A percentile compares a stretch with the other conserved stretches of the same genome.
Conservation (phyloP, 768 basidiomycete species). For the Fomitopsis pulvina region DNA sequence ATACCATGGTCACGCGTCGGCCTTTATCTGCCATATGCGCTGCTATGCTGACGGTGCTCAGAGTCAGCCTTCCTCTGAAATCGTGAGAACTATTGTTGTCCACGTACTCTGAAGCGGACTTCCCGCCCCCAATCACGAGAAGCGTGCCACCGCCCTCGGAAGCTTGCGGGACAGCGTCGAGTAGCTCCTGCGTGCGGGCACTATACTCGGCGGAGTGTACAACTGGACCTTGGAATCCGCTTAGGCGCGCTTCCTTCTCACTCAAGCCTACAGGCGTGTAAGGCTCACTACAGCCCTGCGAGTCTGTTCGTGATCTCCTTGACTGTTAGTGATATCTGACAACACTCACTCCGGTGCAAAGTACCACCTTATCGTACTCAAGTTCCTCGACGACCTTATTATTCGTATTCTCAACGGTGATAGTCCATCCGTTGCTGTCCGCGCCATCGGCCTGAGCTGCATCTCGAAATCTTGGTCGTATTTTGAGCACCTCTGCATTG, state of each 20-base stretch:
- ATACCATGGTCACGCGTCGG: conserved; percentile 42
- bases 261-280: neutral
- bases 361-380: conserved; percentile 42
- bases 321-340: neutral
- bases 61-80: neutral
- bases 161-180: neutral
- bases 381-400: conserved; percentile 24
- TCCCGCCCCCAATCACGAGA: conserved; percentile 60
- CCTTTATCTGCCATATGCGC: conserved; percentile 42
- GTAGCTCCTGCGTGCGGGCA: neutral
- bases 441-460: conserved; percentile 12
- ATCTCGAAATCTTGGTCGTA: conserved; percentile 25
- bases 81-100: neutral
- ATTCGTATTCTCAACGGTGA: conserved; percentile 32
- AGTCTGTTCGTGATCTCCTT: neutral
- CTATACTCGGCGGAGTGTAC: neutral
- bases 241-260: neutral
- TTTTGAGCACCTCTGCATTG: conserved; percentile 40
- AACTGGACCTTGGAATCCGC: neutral
- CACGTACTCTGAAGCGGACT: conserved; percentile 55
- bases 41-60: conserved; percentile 21
- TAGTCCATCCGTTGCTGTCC: conserved; percentile 31
- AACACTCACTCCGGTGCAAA: conserved; percentile 49
- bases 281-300: conserved; percentile 50
- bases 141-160: conserved; percentile 21